Conservation (phyloP, 2,329 filamentous ascomycete species). For the Cladosporium sphaerospermum region DNA sequence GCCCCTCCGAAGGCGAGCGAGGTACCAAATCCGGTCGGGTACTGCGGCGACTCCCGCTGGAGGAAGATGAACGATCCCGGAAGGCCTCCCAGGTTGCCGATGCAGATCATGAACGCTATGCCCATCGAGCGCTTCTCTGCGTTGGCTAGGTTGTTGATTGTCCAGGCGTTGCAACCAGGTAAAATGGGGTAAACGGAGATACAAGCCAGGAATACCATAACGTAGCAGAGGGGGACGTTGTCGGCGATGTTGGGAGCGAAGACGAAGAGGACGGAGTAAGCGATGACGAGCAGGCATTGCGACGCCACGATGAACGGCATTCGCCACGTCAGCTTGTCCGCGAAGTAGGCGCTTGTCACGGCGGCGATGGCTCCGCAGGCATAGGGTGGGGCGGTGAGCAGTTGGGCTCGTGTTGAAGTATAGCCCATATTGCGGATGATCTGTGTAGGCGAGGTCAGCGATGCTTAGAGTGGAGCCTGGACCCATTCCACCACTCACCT, state of each 20-base stretch:
- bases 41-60: constrained; percentile 38
- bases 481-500: constrained; percentile 37
- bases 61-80: constrained; percentile 36
- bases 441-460: neutral
- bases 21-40: constrained; percentile 43
- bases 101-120: constrained; percentile 33
- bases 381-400: constrained; percentile 25
- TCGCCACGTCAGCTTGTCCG: constrained; percentile 29
- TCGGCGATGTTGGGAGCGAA: constrained; percentile 11
- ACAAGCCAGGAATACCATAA: constrained; percentile 25
- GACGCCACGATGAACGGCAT: constrained; percentile 28
- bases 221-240: constrained; percentile 20
- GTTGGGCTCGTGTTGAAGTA: constrained; percentile 18
- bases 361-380: constrained; percentile 29
- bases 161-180: constrained; percentile 27
- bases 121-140: constrained; percentile 34
- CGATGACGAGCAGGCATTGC: constrained; percentile 22
- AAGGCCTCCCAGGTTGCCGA: constrained; percentile 31
- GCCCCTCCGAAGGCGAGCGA: constrained; percentile 17
- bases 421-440: constrained; percentile 19
- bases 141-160: constrained; percentile 29
- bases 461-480: no score
- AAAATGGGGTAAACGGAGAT: constrained; percentile 27
- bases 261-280: constrained; percentile 26
- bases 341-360: constrained; percentile 23